Conservation (phyloP, 129 eudicot genomes). For the Oenanthe sinensis region DNA sequence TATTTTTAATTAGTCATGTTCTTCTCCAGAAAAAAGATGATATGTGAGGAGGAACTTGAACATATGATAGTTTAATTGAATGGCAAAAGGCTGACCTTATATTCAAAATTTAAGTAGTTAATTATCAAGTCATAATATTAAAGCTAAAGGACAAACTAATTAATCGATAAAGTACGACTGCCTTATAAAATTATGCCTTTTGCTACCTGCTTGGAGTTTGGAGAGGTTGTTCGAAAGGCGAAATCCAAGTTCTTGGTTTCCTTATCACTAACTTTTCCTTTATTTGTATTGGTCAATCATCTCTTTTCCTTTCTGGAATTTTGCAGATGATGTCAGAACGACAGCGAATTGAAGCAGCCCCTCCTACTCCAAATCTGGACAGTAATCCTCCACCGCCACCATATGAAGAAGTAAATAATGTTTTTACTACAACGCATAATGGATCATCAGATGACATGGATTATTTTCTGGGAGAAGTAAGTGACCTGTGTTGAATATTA, state of each 20-base stretch:
- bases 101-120: not conserved
- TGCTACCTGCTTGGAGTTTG: not conserved
- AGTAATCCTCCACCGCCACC: constrained; percentile 59
- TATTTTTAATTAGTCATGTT: not conserved
- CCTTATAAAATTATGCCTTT: not conserved
- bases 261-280: not conserved
- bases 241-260: not conserved
- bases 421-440: constrained; percentile 42
- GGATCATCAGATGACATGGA: constrained; percentile 66
- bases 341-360: constrained; percentile 73
- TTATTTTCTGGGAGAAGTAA: constrained; percentile 85
- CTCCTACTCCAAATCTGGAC: constrained; percentile 38
- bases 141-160: not conserved
- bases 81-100: not conserved
- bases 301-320: not conserved
- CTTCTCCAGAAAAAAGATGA: not conserved
- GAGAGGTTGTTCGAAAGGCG: not conserved
- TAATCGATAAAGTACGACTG: not conserved
- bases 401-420: constrained; percentile 51
- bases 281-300: not conserved
- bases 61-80: not conserved
- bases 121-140: not conserved
- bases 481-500: not conserved
- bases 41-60: no score
- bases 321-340: constrained; percentile 71